Evolutionary conservation across 441 rosid genomes (phyloP).

Genomic region (Erysimum pusillum): DNA sequence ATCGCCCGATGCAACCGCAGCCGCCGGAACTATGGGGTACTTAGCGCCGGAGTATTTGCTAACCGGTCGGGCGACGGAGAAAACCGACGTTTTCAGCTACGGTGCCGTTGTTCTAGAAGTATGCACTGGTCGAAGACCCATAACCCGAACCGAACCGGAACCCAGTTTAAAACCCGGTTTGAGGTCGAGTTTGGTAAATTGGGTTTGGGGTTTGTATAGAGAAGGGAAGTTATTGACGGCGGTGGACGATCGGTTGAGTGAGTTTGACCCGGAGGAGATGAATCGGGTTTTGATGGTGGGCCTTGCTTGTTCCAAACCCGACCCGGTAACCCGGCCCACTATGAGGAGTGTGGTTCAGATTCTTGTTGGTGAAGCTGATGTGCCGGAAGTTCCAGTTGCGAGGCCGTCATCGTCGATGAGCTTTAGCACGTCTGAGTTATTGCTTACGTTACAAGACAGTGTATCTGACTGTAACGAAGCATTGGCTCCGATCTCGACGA

Average conservation of each 20-base stretch:
- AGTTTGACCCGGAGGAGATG: conserved; percentile 69
- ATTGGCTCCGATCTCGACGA: conserved; percentile 49
- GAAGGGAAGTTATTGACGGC: conserved; percentile 75
- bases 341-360: conserved; percentile 92
- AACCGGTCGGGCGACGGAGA: conserved; percentile 90
- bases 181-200: conserved; percentile 82
- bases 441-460: conserved; percentile 86
- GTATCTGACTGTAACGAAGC: conserved; percentile 82
- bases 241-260: conserved; percentile 71
- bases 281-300: conserved; percentile 77
- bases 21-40: conserved; percentile 99
- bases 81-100: conserved; percentile 92
- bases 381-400: conserved; percentile 80
- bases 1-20: conserved; percentile 92
- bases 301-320: conserved; percentile 91
- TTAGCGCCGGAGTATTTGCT: conserved; percentile 93
- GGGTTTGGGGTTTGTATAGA: conserved; percentile 94
- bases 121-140: conserved; percentile 85
- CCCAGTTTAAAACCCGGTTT: conserved; percentile 38
- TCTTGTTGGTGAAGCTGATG: conserved; percentile 85
- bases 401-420: conserved; percentile 86
- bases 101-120: conserved; percentile 96
- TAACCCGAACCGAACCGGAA: conserved; percentile 54
- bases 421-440: conserved; percentile 82
- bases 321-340: conserved; percentile 83